Evolutionary conservation across 2,329 filamentous ascomycete species (phyloP).

Genomic region (Sporothrix pallida): DNA sequence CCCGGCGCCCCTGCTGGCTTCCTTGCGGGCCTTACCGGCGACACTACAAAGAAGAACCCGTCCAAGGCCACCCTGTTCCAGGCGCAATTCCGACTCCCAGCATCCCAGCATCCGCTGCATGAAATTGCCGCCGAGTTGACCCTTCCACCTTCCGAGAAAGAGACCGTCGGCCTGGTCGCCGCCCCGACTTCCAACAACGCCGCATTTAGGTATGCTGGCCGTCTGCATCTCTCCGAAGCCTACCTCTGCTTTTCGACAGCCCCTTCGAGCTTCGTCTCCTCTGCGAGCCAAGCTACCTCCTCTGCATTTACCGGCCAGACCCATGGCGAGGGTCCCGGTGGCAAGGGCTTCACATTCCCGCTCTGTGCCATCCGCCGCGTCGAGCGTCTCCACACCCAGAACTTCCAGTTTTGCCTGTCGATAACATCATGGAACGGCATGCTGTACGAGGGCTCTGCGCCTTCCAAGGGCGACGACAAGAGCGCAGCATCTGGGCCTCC

Average conservation of each 20-base stretch:
- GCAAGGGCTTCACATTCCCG: conserved; percentile 94
- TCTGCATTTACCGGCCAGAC: conserved; percentile 90
- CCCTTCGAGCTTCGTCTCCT: conserved; percentile 81
- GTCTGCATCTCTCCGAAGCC: conserved; percentile 90
- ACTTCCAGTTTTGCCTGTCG: conserved; percentile 86
- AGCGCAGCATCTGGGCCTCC: neutral
- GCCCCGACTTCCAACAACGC: conserved; percentile 57
- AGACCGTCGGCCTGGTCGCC: conserved; percentile 41
- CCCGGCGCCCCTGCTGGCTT: conserved; percentile 38
- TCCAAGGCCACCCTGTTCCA: conserved; percentile 94
- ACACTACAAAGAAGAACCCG: conserved; percentile 66
- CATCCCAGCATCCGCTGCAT: conserved; percentile 89
- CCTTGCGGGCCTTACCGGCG: conserved; percentile 62
- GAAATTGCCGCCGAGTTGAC: conserved; percentile 97
- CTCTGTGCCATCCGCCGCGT: conserved; percentile 90
- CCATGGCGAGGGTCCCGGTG: conserved; percentile 87
- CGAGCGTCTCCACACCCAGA: conserved; percentile 90
- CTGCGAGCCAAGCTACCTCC: conserved; percentile 78
- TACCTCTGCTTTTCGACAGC: conserved; percentile 98
- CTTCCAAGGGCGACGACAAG: conserved; percentile 47
- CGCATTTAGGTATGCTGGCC: conserved; percentile 86
- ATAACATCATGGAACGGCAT: conserved; percentile 93
- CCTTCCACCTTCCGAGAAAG: conserved; percentile 61
- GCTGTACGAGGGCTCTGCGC: conserved; percentile 58
- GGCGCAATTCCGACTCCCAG: conserved; percentile 92